Percentiles rank a stretch among this genome's conserved stretches.
Evolutionary conservation across 805 yeast species (phyloP).

Genomic region (Candida loeiensis): DNA sequence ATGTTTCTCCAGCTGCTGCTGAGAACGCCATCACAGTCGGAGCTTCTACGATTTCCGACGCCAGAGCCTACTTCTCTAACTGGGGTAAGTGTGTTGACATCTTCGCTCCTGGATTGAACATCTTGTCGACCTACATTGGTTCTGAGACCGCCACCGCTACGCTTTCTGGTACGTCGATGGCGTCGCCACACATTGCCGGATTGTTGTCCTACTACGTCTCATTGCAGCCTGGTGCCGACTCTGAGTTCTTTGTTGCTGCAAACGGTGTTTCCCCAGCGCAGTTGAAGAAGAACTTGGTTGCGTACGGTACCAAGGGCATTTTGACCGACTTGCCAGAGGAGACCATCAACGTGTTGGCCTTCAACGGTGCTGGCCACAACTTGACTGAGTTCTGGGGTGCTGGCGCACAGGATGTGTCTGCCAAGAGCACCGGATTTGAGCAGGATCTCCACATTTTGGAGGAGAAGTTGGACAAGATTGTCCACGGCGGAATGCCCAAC

Average conservation of each 20-base stretch:
- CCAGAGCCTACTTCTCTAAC: constrained; percentile 51
- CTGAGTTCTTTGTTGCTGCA: constrained; percentile 42
- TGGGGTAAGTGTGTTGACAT: constrained; percentile 52
- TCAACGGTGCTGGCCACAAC: constrained; percentile 58
- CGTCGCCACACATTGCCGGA: constrained; percentile 58
- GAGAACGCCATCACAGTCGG: constrained; percentile 52
- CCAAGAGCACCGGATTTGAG: background rate
- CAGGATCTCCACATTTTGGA: constrained; percentile 10
- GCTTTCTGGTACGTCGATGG: constrained; percentile 63
- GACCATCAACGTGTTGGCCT: constrained; percentile 57
- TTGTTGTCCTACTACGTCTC: constrained; percentile 54
- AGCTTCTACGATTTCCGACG: constrained; percentile 43
- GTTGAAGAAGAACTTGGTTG: constrained; percentile 50
- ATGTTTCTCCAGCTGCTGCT: constrained; percentile 60
- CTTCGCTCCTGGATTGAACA: constrained; percentile 55
- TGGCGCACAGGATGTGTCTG: constrained; percentile 9
- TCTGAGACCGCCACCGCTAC: constrained; percentile 48
- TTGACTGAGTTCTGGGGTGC: constrained; percentile 49
- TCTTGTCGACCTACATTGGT: constrained; percentile 54
- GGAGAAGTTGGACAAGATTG: constrained; percentile 20
- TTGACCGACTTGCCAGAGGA: constrained; percentile 43
- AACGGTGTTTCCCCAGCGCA: constrained; percentile 49
- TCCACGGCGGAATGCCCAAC: constrained; percentile 19
- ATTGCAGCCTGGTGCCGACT: constrained; percentile 49
- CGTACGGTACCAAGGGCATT: constrained; percentile 48